Conservation (phyloP, 83 land plant genomes). For the Picea abies region DNA sequence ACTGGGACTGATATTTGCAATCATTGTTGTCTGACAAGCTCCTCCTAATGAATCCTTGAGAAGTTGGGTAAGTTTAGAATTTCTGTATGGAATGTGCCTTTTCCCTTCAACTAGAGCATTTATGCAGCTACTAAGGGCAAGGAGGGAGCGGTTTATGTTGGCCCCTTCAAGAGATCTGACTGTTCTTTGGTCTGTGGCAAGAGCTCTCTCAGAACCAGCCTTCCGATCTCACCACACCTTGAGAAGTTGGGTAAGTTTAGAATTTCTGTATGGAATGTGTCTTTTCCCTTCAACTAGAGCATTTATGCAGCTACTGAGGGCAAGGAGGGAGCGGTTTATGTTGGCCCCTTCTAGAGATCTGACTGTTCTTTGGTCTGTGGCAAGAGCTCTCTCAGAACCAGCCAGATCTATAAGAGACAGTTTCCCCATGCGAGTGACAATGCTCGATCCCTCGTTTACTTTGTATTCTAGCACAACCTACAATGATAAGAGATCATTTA, state of each 20-base stretch:
- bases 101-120: conserved; percentile 60
- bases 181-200: conserved; percentile 53
- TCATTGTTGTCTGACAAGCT: conserved; percentile 53
- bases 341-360: conserved; percentile 56
- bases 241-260: conserved; percentile 57
- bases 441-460: too few relatives aligned
- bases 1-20: conserved; percentile 54
- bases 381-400: conserved; percentile 57
- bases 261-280: conserved; percentile 50
- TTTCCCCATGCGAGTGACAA: conserved; percentile 22
- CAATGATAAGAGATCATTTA: too few relatives aligned
- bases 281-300: conserved; percentile 58
- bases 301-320: conserved; percentile 52
- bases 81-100: conserved; percentile 47
- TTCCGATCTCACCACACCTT: too few relatives aligned
- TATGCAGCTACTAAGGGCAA: conserved; percentile 55
- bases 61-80: conserved; percentile 59
- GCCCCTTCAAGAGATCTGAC: conserved; percentile 53
- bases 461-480: too few relatives aligned
- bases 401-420: conserved; percentile 56
- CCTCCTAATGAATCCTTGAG: conserved; percentile 65
- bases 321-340: conserved; percentile 52
- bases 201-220: conserved; percentile 58
- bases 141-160: conserved; percentile 47
- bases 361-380: conserved; percentile 47